Evolutionary conservation across 257 asterid genomes (phyloP).

Genomic region (Primulina huaijiensis): DNA sequence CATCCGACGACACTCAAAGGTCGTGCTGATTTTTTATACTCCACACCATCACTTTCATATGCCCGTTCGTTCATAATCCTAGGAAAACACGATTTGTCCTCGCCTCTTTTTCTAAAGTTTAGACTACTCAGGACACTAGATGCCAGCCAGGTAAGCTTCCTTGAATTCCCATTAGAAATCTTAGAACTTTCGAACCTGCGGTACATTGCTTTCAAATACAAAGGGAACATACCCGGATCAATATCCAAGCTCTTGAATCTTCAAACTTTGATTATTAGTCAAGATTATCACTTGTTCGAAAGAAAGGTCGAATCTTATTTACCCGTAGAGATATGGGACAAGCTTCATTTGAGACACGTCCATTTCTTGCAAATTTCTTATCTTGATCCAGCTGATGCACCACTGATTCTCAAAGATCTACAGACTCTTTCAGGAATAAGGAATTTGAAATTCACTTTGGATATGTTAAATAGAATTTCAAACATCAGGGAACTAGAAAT

Average conservation of each 20-base stretch:
- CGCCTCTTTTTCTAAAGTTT: not conserved
- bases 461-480: constrained; percentile 3
- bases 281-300: not conserved
- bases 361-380: not conserved
- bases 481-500: constrained; percentile 14
- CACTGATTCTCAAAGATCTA: constrained; percentile 6
- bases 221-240: constrained; percentile 7
- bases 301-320: not conserved
- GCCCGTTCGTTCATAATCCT: constrained; percentile 13
- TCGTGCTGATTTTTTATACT: not conserved
- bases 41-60: not conserved
- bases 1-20: not conserved
- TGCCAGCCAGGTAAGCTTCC: not conserved
- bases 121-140: constrained; percentile 24
- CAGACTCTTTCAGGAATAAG: constrained; percentile 21
- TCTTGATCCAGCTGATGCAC: not conserved
- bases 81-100: not conserved
- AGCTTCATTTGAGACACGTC: constrained; percentile 27
- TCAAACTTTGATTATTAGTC: constrained; percentile 5
- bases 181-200: constrained; percentile 16
- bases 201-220: constrained; percentile 29
- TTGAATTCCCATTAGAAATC: constrained; percentile 11
- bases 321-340: constrained; percentile 26
- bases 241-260: constrained; percentile 28
- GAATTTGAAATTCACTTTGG: not conserved